Conservation (phyloP, 2,329 filamentous ascomycete species). For the Aureobasidium sp. region DNA sequence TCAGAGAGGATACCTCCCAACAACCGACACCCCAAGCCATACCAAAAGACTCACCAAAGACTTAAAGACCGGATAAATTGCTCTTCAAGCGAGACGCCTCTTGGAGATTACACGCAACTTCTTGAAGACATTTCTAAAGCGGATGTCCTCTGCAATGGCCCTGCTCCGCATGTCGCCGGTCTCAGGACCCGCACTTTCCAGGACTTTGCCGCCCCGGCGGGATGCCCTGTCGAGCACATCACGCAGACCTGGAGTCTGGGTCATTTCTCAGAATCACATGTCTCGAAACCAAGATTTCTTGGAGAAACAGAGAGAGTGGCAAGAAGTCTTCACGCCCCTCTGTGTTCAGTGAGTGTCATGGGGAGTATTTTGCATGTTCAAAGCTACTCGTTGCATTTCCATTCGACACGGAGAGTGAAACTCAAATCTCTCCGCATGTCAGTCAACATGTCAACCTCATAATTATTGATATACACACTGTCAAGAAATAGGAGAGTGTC, state of each 20-base stretch:
- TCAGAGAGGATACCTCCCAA: background rate
- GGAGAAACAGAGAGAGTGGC: background rate
- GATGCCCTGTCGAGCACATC: background rate
- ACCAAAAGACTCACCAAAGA: background rate
- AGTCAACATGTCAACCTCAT: no score
- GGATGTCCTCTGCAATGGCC: background rate
- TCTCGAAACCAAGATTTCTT: background rate
- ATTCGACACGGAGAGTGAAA: no score
- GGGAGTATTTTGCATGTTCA: no score
- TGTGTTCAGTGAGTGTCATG: no score
- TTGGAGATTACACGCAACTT: background rate
- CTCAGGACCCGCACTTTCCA: background rate
- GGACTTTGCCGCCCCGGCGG: background rate
- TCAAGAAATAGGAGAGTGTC: no score
- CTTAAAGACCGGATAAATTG: background rate
- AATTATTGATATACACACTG: no score
- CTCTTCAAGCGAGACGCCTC: background rate
- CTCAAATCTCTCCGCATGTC: no score
- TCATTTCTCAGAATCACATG: background rate
- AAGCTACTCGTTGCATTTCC: no score
- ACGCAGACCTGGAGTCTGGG: background rate
- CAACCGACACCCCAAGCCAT: background rate
- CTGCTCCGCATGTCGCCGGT: background rate
- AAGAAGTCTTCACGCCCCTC: no score
- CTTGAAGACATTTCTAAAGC: background rate